Evolutionary conservation across 225 moss, liverwort and hornwort genomes (phyloP).

Genomic region (Pseudoscleropodium purum): DNA sequence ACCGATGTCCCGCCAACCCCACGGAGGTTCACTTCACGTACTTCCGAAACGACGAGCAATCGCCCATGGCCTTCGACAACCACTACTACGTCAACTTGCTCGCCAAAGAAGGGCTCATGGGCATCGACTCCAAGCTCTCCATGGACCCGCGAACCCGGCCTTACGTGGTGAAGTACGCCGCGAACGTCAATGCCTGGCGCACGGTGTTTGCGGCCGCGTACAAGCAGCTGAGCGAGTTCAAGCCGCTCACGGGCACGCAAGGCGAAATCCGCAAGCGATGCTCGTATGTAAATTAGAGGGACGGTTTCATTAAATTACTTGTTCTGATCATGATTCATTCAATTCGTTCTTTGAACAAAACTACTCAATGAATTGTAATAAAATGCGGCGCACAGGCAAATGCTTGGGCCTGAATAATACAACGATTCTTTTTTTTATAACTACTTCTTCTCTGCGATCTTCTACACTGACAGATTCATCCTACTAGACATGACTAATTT

Average conservation of each 20-base stretch:
- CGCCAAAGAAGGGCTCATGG: constrained; percentile 31
- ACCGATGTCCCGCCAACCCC: constrained; percentile 16
- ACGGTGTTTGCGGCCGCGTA: constrained; percentile 25
- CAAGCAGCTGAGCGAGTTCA: constrained; percentile 22
- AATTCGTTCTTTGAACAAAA: background rate
- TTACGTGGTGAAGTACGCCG: constrained; percentile 26
- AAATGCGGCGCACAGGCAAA: background rate
- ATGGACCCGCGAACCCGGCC: constrained; percentile 30
- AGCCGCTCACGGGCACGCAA: constrained; percentile 23
- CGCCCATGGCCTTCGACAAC: constrained; percentile 74
- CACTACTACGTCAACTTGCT: constrained; percentile 46
- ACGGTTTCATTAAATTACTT: background rate
- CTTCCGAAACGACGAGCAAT: constrained; percentile 54
- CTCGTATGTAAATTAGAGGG: constrained; percentile 16
- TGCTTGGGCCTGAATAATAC: background rate
- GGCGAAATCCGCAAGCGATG: constrained; percentile 34
- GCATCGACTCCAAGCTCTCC: constrained; percentile 37
- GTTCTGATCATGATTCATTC: background rate
- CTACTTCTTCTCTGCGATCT: background rate
- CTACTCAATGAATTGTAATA: background rate
- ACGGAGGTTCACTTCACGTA: constrained; percentile 34
- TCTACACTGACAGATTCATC: background rate
- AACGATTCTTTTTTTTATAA: background rate
- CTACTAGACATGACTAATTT: too few species aligned
- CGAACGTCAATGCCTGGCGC: constrained; percentile 18